Evolutionary conservation across 2,329 filamentous ascomycete genomes (phyloP).

Genomic region (Fusarium veterinarium): DNA sequence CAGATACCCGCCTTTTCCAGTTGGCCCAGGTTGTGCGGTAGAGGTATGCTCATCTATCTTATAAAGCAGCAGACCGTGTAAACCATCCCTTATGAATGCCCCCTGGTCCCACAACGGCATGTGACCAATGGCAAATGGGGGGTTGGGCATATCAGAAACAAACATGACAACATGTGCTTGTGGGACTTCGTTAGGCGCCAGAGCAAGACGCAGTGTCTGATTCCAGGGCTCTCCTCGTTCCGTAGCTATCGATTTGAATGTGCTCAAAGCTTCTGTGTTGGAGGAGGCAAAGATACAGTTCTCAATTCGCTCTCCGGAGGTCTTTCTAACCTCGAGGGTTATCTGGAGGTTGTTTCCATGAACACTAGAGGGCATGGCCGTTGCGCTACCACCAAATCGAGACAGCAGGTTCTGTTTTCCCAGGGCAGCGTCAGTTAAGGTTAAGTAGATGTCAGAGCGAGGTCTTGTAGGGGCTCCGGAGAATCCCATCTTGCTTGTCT

Average conservation of each 20-base stretch:
- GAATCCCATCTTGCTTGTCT: constrained; percentile 92
- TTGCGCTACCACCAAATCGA: constrained; percentile 77
- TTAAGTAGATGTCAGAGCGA: constrained; percentile 95
- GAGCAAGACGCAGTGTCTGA: constrained; percentile 83
- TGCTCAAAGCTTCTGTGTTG: constrained; percentile 81
- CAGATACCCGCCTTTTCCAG: constrained; percentile 88
- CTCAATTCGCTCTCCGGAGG: constrained; percentile 83
- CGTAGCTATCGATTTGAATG: constrained; percentile 87
- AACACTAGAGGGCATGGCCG: constrained; percentile 71
- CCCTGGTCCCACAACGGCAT: constrained; percentile 94
- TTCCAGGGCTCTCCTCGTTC: constrained; percentile 87
- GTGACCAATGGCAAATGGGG: constrained; percentile 91
- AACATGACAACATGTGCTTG: constrained; percentile 90
- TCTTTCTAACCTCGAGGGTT: constrained; percentile 86
- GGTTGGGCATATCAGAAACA: constrained; percentile 84
- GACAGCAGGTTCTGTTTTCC: constrained; percentile 79
- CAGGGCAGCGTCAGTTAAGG: constrained; percentile 81
- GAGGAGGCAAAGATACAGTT: constrained; percentile 89
- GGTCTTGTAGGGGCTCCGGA: constrained; percentile 89
- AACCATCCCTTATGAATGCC: constrained; percentile 88
- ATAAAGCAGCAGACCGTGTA: constrained; percentile 85
- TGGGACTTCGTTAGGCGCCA: constrained; percentile 83
- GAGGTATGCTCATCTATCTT: constrained; percentile 92
- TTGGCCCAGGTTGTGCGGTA: constrained; percentile 67
- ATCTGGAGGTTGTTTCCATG: constrained; percentile 83